These are phyloP conservation scores for Entomortierella lignicola DNA, from an alignment of 192 early-diverging fungal genomes.

Conservation along the genomic window DNA sequence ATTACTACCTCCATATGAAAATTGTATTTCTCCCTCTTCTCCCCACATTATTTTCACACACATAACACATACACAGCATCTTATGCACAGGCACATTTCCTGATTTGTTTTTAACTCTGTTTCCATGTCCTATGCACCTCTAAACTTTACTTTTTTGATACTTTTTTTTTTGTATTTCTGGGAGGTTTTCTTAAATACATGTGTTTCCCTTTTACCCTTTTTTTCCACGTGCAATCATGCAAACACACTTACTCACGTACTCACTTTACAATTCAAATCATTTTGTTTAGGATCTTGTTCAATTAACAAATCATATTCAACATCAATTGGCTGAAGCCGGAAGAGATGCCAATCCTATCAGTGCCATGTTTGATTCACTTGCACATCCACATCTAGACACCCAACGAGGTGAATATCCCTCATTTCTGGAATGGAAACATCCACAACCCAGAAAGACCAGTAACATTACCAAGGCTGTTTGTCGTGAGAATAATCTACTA, in stretches of 20 bases:
- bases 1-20: neutral
- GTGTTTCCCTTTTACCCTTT: no score
- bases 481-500: neutral
- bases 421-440: conserved; percentile 37
- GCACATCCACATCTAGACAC: conserved; percentile 48
- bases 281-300: conserved; percentile 34
- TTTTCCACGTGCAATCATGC: no score
- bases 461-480: neutral
- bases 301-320: conserved; percentile 49
- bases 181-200: no score
- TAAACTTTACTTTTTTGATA: no score
- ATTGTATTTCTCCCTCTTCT: no score
- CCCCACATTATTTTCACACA: no score
- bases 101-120: no score
- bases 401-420: conserved; percentile 48
- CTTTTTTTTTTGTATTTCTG: no score
- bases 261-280: neutral
- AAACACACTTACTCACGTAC: neutral
- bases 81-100: no score
- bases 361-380: conserved; percentile 51
- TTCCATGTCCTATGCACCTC: no score
- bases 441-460: neutral
- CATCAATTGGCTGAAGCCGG: conserved; percentile 52
- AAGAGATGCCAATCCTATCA: conserved; percentile 48
- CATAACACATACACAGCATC: no score